Base-by-base conservation (phyloP, 2,329 filamentous ascomycete species). In the Ceratocystis albifundus region DNA sequence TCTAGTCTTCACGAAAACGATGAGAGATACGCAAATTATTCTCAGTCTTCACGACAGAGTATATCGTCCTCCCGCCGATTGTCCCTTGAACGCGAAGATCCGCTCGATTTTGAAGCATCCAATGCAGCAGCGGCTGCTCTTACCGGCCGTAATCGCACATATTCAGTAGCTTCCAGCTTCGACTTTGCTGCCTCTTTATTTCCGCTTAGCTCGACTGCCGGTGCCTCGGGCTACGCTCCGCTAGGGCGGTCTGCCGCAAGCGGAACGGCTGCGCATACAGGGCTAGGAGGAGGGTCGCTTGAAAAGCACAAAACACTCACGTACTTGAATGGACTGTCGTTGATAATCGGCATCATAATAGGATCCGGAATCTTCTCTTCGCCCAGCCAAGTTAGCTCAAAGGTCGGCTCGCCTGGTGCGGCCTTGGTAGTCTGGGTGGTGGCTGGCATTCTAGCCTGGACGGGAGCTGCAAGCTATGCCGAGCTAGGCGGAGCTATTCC, bases 231-330 rank as follows among this genome's bases (percentile, higher is more conserved):
- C 48, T 99, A 99, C 76, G 89, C 92, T 53, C 90, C 91, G 12
- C 81, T 99, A 17, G 93, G 91, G 44, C 87, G 88, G 30, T 86
- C 91, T 46, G 85, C 85, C 4, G 83, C 86, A 12, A 74, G 79
- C 7, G 76, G 78, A 36, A 73, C 76, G 12, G 72, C 74, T 7
- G 32, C 53, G 4, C 57, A 64, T 48, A 69, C 72, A 8, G 83
- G 82, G 17, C 72, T 88, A 25, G 83, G 84, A n/a, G 88, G 88
- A 68, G 87, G 84, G n/a, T 90, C 88, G 50, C 77, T 97, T 70
- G 94, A 99, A 80, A 94, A 90, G 75, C 88, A 96, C 79, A 99
- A 99, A 79, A 96, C 89, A 15, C 77, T 99, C 75, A 97, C 94
- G 32, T 97, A 93, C 73, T 74, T 97, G 61, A 99, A 99, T 75